Base-by-base conservation (phyloP, 2,329 filamentous ascomycete species). In the Cryphonectria naterciae region DNA sequence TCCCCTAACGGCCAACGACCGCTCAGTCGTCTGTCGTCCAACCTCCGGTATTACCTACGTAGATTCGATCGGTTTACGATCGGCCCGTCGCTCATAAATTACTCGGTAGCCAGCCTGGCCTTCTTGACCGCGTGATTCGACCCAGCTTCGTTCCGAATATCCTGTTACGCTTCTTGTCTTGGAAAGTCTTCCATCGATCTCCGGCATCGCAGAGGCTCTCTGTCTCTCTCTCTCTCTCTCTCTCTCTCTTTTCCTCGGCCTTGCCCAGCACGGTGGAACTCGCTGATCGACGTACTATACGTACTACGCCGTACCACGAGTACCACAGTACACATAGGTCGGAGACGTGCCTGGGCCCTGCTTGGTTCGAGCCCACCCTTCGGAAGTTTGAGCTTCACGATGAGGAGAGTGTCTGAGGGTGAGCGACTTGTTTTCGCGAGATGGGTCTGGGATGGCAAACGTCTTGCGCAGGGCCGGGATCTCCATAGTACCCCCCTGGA, bases 51-150 rank as follows among this genome's bases (percentile, higher is more conserved):
- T 22, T n/a, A n/a, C 46, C 22, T 49, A 7, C 46, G 46, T 65
- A 52, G n/a, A 65, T 43, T 65, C 62, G 62, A 32, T 65, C 43
- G 62, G 62, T 3, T 37, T 49, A 49, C 43, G 41, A 65, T 65
- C 62, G 62, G 62, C 32, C 41, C 46, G 46, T 49, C 25, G n/a
- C 17, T 15, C 43, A 11, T 35, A 28, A 64, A 49, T 7, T 13
- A 39, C 37, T 11, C 3, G 11, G 37, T 39, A 39, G 37, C 22
- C 39, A 8, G 28, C 62, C 39, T 46, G 39, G n/a, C 62, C 10
- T 46, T 46, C n/a, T 64, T 35, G 32, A 22, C 25, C 17, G n/a
- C 46, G 22, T 35, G 25, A 28, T 22, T 46, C 62, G 13, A 28
- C 28, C 6, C 54, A 19, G 28, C 25, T 28, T 6, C 25, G n/a